These are phyloP conservation scores for Fistulifera pelliculosa DNA, from an alignment of 108 stramenopile genomes.

Conservation along the genomic window DNA sequence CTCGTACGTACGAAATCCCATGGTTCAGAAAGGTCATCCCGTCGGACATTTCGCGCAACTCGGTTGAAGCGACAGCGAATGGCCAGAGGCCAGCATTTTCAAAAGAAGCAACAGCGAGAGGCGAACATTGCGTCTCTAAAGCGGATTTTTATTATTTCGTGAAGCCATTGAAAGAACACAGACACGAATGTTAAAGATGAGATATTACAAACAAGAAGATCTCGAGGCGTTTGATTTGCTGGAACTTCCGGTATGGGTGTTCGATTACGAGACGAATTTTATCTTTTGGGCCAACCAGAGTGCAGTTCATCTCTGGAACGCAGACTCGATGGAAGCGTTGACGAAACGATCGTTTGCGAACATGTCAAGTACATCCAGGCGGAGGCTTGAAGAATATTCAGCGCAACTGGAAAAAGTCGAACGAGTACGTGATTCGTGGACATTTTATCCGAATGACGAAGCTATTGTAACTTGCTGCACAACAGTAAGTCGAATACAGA, in stretches of 20 bases:
- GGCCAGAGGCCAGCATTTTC: too few relatives aligned
- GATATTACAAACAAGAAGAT: slow-evolving; percentile 10
- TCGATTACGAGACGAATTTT: slow-evolving; percentile 17
- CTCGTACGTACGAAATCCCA: too few relatives aligned
- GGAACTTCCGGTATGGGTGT: slow-evolving; percentile 28
- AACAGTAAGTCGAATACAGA: background rate
- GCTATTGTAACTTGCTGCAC: background rate
- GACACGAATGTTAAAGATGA: background rate
- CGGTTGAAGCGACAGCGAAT: too few relatives aligned
- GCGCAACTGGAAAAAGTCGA: slow-evolving; percentile 14
- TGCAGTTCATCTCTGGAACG: slow-evolving; percentile 19
- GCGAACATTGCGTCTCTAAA: too few relatives aligned
- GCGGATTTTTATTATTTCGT: too few relatives aligned
- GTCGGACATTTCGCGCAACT: too few relatives aligned
- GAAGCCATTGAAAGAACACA: too few relatives aligned
- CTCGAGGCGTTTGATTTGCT: slow-evolving; percentile 20
- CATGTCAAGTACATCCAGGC: slow-evolving; percentile 4
- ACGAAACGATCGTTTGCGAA: slow-evolving; percentile 15
- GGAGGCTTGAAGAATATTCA: slow-evolving; percentile 12
- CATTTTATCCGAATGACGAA: slow-evolving; percentile 25
- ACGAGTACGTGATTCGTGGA: slow-evolving; percentile 25
- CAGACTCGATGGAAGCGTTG: slow-evolving; percentile 13
- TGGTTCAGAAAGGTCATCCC: too few relatives aligned
- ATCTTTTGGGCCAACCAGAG: slow-evolving; percentile 30
- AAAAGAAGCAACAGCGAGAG: too few relatives aligned